These are phyloP conservation scores for Pyrenula aspistea DNA, from an alignment of 495 filamentous ascomycete species.

Conservation along the genomic window DNA sequence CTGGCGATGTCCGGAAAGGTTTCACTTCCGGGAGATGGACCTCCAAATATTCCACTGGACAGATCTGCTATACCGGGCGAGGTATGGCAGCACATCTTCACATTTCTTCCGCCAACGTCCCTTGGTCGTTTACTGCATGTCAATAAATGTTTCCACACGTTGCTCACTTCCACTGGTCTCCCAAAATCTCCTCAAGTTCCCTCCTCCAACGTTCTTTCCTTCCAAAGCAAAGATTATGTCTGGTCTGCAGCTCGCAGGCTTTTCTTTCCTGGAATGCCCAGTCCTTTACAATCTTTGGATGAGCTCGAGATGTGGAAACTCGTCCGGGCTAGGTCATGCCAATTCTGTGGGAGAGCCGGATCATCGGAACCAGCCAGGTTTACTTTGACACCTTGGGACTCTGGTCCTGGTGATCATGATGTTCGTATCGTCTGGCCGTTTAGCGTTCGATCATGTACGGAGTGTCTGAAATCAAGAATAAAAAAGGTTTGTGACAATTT, in stretches of 20 bases:
- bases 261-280: slow-evolving; percentile 27
- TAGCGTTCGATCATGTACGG: slow-evolving; percentile 44
- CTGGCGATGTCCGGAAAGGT: neutral
- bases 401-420: slow-evolving; percentile 37
- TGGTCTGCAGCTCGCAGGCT: slow-evolving; percentile 32
- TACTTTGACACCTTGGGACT: slow-evolving; percentile 29
- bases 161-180: slow-evolving; percentile 19
- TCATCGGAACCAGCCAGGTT: neutral
- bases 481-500: slow-evolving; percentile 39
- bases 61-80: slow-evolving; percentile 15
- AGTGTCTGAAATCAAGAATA: slow-evolving; percentile 43
- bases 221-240: slow-evolving; percentile 26
- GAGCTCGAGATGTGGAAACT: slow-evolving; percentile 39
- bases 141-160: slow-evolving; percentile 18
- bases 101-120: slow-evolving; percentile 18
- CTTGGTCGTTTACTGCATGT: slow-evolving; percentile 18
- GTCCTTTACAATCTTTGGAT: slow-evolving; percentile 24
- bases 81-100: slow-evolving; percentile 22
- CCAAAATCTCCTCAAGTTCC: slow-evolving; percentile 8
- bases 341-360: slow-evolving; percentile 26
- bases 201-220: slow-evolving; percentile 14
- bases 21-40: neutral
- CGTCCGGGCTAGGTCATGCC: slow-evolving; percentile 25
- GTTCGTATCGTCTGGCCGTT: slow-evolving; percentile 54
- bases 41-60: slow-evolving; percentile 2